Base-by-base conservation (phyloP, 139 green algal genomes). In the Picochlorum sp. region DNA sequence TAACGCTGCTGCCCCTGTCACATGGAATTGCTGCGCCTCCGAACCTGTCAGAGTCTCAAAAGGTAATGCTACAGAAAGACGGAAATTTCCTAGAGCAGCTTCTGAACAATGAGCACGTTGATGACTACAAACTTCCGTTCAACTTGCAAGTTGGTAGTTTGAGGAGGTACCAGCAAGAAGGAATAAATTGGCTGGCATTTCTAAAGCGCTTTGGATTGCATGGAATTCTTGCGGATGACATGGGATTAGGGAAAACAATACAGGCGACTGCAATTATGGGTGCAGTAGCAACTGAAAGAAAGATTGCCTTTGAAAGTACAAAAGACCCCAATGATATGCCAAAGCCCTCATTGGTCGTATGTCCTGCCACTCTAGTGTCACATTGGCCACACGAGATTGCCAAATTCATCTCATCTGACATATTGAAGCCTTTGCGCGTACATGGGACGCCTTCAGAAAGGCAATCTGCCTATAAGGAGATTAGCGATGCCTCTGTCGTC, bases 111-210 rank as follows among this genome's bases (percentile, higher is more conserved):
- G 71, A 70, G 26, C 62, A 81, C 49, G 70, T 78, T 50, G 82
- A 83, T 8, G 86, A 92, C 60, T 91, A 84, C 69, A 24, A 59
- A 23, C 68, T 92, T 63, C 88, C 86, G 6, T 63, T 87, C 15
- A 50, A 63, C 23, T 59, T 86, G 28, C 10, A 14, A 26, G 57
- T 67, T 15, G 82, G 83, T 41, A 70, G 72, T 45, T 72, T 97
- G 74, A 83, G 91, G 15, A 74, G 73, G 13, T 98, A 98, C 74
- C 92, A 98, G 77, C 84, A 86, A 67, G 91, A 97, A 70, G 93
- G 93, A 67, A 85, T 99, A 57, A 92, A 87, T 81, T 99, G 93
- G 93, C 86, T 99, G 26, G 85, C 87, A 8, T 99, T 99, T 74
- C 84, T 99, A 74, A 84, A 79, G 4, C 78, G 85, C 45, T 96